Percentiles rank a stretch among this genome's conserved stretches.
Conservation (phyloP, 352 stramenopile species). For the Globisporangium recalcitrans region DNA sequence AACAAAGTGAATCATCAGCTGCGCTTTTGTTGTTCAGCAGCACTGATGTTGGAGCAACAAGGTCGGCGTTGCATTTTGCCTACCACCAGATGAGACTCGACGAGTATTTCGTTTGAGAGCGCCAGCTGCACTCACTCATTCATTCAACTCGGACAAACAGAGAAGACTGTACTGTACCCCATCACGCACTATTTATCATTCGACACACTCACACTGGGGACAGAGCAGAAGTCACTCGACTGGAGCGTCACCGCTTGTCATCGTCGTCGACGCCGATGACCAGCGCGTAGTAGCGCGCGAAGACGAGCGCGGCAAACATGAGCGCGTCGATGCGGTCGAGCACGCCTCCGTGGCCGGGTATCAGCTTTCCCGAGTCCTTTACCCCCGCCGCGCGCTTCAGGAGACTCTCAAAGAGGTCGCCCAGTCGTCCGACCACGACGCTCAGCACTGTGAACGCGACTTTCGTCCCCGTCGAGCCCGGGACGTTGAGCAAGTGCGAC, state of each 20-base stretch:
- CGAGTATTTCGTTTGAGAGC: too few relatives aligned
- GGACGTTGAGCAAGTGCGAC: conserved; percentile 62
- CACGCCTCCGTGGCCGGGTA: conserved; percentile 94
- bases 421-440: conserved; percentile 91
- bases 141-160: too few relatives aligned
- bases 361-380: conserved; percentile 94
- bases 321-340: conserved; percentile 95
- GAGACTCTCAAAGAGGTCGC: conserved; percentile 94
- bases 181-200: not conserved
- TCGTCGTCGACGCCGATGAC: conserved; percentile 22
- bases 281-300: conserved; percentile 57
- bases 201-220: not conserved
- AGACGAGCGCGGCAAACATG: conserved; percentile 85
- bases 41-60: too few relatives aligned
- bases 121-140: too few relatives aligned
- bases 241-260: conserved; percentile 11
- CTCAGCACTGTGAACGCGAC: conserved; percentile 85
- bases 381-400: conserved; percentile 93
- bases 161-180: too few relatives aligned
- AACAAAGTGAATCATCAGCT: too few relatives aligned
- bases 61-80: too few relatives aligned
- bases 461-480: conserved; percentile 73
- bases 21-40: too few relatives aligned
- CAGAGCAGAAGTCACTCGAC: not conserved
- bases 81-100: too few relatives aligned